A percentile compares a stretch with the other conserved stretches of the same genome.
These are phyloP conservation scores for Penicillium sclerotigenum DNA, from an alignment of 2,329 filamentous ascomycete genomes.

Conservation along the genomic window DNA sequence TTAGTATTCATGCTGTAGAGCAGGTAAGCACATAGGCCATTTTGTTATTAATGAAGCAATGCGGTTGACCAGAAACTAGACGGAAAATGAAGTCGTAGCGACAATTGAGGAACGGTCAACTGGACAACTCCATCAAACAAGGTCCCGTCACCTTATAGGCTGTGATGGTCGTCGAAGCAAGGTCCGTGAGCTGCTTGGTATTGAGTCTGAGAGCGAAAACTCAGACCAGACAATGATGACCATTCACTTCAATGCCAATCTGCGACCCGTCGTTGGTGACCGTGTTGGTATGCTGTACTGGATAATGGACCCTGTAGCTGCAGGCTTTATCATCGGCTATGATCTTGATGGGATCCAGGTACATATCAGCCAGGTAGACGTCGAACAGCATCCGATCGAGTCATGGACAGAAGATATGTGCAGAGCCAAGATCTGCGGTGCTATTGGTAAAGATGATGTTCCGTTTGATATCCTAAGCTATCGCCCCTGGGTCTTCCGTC, in stretches of 20 bases:
- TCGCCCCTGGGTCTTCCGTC: conserved; percentile 43
- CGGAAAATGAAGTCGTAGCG: neutral
- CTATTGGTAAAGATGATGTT: conserved; percentile 25
- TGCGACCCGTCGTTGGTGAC: conserved; percentile 38
- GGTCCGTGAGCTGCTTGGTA: conserved; percentile 32
- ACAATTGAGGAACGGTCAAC: conserved; percentile 3
- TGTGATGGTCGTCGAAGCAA: conserved; percentile 37
- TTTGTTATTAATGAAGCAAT: neutral
- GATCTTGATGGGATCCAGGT: conserved; percentile 44
- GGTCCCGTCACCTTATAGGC: conserved; percentile 34
- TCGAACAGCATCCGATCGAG: conserved; percentile 35
- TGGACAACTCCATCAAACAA: conserved; percentile 22
- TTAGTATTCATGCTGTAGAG: conserved; percentile 4
- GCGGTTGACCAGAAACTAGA: neutral
- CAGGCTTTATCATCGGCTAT: conserved; percentile 47
- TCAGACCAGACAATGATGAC: conserved; percentile 49
- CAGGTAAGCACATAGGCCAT: neutral
- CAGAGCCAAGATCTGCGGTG: conserved; percentile 32
- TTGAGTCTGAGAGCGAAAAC: conserved; percentile 44
- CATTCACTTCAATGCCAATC: conserved; percentile 46
- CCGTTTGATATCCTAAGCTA: conserved; percentile 42
- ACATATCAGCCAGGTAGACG: conserved; percentile 46
- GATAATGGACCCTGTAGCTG: conserved; percentile 45
- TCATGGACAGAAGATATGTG: conserved; percentile 38
- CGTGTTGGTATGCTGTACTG: conserved; percentile 48